Evolutionary conservation across 495 filamentous ascomycete species (phyloP), one percentile per base, ranked within the genome.

Genomic region (Neurospora sp.): DNA sequence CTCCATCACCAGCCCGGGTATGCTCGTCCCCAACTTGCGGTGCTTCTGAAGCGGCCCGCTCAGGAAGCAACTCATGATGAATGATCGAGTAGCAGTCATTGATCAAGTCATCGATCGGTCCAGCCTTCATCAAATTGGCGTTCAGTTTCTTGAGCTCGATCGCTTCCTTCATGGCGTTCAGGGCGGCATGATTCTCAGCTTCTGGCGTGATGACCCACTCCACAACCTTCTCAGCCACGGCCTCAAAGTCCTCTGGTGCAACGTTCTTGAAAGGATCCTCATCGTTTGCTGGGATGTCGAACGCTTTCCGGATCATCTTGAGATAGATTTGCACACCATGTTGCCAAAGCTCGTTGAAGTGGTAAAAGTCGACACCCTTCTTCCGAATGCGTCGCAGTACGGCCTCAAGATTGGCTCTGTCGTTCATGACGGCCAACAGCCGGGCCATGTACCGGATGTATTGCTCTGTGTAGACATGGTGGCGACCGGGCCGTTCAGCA

Each of bases 71-170:
- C 62, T 88, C 83, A 2, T 82, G 80, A 81, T 95, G 97, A 9
- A 98, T 83, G n/a, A 88, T 85, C 4, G 93, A 90, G 80, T 96
- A 99, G 39, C 92, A 87, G 79, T 99, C 96, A 16, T 89, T 90
- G 71, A 97, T 91, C 39, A 98, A 86, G 78, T 98, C 96, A 78
- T 98, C 96, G 60, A 98, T 93, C 40, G 91, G 86, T 3, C 90
- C 88, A 6, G 91, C 88, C 78, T 95, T 97, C 90, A 95, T 95
- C 10, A 96, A 87, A 71, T 90, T 90, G 69, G 89, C 89, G 80
- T 97, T 97, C 49, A 95, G 87, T 76, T 93, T 95, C 78, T 97
- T 97, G n/a, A 98, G 83, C 78, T 98, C 95, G 69, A 93, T 85
- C 7, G 90, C 90, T 72, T 99, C 96, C 71, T 93, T 89, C 42